Conservation (phyloP, 176 grass and related monocot genomes). For the Oryza glumipatula region DNA sequence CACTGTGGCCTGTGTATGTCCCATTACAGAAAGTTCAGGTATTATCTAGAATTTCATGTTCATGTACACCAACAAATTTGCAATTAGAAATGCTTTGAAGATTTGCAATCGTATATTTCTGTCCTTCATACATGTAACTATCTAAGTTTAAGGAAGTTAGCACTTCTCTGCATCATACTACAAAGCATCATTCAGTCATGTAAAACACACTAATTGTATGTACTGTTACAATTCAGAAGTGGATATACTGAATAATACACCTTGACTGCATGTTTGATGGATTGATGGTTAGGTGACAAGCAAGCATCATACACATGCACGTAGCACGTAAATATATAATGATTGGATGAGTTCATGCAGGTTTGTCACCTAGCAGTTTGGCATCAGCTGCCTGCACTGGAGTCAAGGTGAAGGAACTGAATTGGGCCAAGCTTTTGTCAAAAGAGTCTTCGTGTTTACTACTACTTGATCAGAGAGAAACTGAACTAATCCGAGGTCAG, state of each 20-base stretch:
- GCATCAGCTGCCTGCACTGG: constrained; percentile 1
- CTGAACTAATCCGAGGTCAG: constrained; percentile 13
- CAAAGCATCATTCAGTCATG: not conserved
- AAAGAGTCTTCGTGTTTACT: constrained; percentile 14
- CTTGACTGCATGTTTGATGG: constrained; percentile 12
- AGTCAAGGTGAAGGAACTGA: constrained; percentile 42
- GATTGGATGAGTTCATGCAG: constrained; percentile 47
- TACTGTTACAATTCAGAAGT: constrained; percentile 14
- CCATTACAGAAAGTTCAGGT: not conserved
- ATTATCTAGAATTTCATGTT: not conserved
- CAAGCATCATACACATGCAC: not conserved
- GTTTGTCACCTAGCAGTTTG: constrained; percentile 41
- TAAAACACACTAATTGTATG: not conserved
- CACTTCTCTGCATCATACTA: not conserved
- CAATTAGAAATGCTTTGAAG: not conserved
- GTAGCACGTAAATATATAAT: constrained; percentile 25
- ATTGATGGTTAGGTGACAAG: constrained; percentile 37
- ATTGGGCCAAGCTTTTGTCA: constrained; percentile 10
- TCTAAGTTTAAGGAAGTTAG: not conserved
- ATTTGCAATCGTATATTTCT: not conserved
- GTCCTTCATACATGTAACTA: not conserved
- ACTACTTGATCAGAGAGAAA: not conserved
- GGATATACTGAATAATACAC: not conserved
- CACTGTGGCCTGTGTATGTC: not conserved
- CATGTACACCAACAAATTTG: not conserved